These are phyloP conservation scores for Penicillium sp. DNA, from an alignment of 2,329 filamentous ascomycete genomes.

Conservation along the genomic window DNA sequence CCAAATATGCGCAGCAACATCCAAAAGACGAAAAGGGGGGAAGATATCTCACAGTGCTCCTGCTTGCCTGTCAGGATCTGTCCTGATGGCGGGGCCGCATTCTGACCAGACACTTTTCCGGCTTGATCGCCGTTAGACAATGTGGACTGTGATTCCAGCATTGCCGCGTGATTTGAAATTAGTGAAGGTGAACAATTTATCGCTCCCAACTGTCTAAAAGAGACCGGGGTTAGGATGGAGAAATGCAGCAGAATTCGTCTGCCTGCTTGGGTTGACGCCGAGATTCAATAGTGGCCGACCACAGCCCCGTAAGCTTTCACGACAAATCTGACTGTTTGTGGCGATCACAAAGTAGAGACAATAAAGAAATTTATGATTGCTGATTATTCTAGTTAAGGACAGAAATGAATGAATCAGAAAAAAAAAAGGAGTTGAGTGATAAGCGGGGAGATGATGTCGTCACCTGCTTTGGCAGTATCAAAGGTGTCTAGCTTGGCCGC, in stretches of 20 bases:
- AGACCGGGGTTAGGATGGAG: neutral
- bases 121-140: slow-evolving; percentile 16
- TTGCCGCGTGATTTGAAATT: neutral
- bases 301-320: slow-evolving; percentile 4
- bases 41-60: slow-evolving; percentile 75
- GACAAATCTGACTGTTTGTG: neutral
- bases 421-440: slow-evolving; percentile 3
- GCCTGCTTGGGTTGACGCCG: slow-evolving; percentile 27
- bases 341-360: neutral
- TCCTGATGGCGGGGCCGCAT: slow-evolving; percentile 50
- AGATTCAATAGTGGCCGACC: slow-evolving; percentile 15
- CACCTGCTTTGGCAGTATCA: slow-evolving; percentile 5
- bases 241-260: slow-evolving; percentile 27
- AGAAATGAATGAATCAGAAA: neutral
- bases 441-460: slow-evolving; percentile 16
- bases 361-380: neutral
- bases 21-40: neutral
- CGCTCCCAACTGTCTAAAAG: neutral
- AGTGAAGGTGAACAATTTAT: neutral
- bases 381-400: neutral
- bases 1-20: neutral
- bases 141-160: slow-evolving; percentile 8
- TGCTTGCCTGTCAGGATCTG: slow-evolving; percentile 86
- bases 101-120: slow-evolving; percentile 9
- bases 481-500: neutral